phyloP scores from a whole-genome alignment of 1,284 basidiomycete genomes.

The Pascua guehoae region DNA sequence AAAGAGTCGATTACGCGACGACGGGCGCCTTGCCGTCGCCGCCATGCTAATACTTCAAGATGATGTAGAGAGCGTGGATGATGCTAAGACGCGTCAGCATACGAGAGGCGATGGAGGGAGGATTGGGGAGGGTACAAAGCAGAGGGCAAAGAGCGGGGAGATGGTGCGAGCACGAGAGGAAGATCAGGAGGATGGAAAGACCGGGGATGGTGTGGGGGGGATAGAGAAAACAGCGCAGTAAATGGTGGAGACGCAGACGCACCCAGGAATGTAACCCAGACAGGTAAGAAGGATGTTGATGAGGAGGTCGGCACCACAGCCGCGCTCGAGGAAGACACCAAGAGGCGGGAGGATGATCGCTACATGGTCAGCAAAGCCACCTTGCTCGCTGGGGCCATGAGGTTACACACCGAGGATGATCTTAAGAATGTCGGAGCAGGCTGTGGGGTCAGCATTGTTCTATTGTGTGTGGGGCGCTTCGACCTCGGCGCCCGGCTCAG shows the following conservation, averaged over 20 bases:
- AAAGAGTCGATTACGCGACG: too few species aligned
- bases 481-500: neutral
- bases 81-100: constrained; percentile 12
- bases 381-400: too few species aligned
- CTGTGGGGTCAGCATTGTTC: constrained; percentile 11
- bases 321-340: constrained; percentile 47
- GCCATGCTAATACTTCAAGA: constrained; percentile 24
- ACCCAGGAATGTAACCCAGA: constrained; percentile 42
- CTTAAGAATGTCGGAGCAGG: constrained; percentile 38
- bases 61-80: constrained; percentile 46
- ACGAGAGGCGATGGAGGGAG: constrained; percentile 23
- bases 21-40: too few species aligned
- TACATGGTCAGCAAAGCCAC: constrained; percentile 1
- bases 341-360: constrained; percentile 43
- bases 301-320: constrained; percentile 40
- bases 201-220: neutral
- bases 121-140: neutral
- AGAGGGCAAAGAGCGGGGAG: too few species aligned
- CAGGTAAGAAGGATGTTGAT: constrained; percentile 43
- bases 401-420: constrained; percentile 29
- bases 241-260: neutral
- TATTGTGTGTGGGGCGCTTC: too few species aligned
- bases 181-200: neutral
- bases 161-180: too few species aligned
- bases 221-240: neutral